phyloP scores from a whole-genome alignment of 1,139 yeast genomes.

The Zygoascus hellenicus region DNA sequence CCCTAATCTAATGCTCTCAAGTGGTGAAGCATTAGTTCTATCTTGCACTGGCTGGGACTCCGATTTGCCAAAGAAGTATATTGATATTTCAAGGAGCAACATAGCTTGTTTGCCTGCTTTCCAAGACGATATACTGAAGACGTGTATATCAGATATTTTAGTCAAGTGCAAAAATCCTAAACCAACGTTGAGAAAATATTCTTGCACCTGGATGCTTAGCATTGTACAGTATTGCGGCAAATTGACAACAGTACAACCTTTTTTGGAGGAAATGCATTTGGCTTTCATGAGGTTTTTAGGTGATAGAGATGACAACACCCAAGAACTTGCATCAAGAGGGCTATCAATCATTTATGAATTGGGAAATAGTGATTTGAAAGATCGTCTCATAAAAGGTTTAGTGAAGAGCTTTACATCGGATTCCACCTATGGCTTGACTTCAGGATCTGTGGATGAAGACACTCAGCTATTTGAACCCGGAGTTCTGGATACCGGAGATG shows the following conservation, averaged over 20 bases:
- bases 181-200: slow-evolving; percentile 67
- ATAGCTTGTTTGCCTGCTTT: slow-evolving; percentile 9
- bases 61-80: slow-evolving; percentile 43
- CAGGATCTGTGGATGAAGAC: slow-evolving; percentile 72
- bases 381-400: slow-evolving; percentile 67
- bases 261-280: slow-evolving; percentile 56
- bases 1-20: slow-evolving; percentile 64
- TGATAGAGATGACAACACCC: slow-evolving; percentile 76
- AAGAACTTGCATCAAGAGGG: slow-evolving; percentile 90
- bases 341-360: slow-evolving; percentile 73
- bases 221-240: slow-evolving; percentile 68
- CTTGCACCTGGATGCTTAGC: slow-evolving; percentile 83
- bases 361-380: slow-evolving; percentile 65
- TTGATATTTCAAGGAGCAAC: slow-evolving; percentile 40
- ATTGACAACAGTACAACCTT: slow-evolving; percentile 38
- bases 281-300: slow-evolving; percentile 69
- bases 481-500: slow-evolving; percentile 69
- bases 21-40: slow-evolving; percentile 79
- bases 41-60: slow-evolving; percentile 76
- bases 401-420: slow-evolving; percentile 71
- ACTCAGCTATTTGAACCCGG: slow-evolving; percentile 86
- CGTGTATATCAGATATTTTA: slow-evolving; percentile 45
- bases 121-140: slow-evolving; percentile 16
- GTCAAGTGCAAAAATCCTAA: slow-evolving; percentile 56
- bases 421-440: slow-evolving; percentile 46